Conservation (phyloP, 2,329 filamentous ascomycete genomes). For the Calonectria multiphialidica region DNA sequence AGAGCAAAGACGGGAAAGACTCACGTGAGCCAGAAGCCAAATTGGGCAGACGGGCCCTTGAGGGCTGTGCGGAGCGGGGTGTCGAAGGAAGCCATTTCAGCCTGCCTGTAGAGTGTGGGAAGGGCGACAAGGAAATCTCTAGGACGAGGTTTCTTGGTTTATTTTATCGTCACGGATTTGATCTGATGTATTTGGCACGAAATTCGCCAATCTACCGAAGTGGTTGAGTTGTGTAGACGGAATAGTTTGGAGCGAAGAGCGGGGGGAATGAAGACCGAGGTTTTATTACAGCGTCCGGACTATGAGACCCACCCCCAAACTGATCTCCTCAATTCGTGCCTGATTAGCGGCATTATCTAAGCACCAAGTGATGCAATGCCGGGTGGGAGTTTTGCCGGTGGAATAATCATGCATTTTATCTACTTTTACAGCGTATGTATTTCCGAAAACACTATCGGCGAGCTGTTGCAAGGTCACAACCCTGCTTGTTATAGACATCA, state of each 20-base stretch:
- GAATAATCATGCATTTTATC: background rate
- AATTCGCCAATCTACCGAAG: background rate
- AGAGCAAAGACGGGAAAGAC: background rate
- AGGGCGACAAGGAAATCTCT: background rate
- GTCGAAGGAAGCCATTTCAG: background rate
- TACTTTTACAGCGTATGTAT: background rate
- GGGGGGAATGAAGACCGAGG: constrained; percentile 4
- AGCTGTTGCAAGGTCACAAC: too few relatives aligned
- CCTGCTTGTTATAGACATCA: too few relatives aligned
- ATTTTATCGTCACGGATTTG: background rate
- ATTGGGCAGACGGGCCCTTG: background rate
- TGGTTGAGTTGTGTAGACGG: background rate
- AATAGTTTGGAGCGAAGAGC: background rate
- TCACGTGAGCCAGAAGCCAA: constrained; percentile 24
- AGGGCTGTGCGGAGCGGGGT: constrained; percentile 13
- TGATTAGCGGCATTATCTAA: constrained; percentile 6
- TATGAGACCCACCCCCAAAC: background rate
- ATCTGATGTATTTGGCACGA: background rate
- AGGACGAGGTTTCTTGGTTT: background rate
- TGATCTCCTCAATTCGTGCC: background rate
- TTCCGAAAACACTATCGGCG: background rate
- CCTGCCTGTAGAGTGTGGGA: background rate
- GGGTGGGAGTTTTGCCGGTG: background rate
- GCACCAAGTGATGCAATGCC: background rate
- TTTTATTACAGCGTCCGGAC: background rate